Evolutionary conservation across 371 early-diverging fungal genomes (phyloP).

Genomic region (Mortierella sp.): DNA sequence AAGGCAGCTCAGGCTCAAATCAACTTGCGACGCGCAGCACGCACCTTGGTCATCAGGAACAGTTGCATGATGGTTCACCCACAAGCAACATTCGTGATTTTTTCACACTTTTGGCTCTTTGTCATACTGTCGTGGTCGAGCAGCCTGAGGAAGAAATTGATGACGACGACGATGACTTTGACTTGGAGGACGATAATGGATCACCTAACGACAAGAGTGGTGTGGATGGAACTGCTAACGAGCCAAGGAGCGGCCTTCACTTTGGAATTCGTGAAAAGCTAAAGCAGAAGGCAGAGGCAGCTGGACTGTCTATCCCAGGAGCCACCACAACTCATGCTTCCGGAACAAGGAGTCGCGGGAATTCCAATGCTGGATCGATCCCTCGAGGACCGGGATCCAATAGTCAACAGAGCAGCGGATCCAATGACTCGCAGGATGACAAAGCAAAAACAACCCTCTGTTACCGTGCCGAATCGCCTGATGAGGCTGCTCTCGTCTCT

Average conservation of each 20-base stretch:
- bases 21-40: not conserved
- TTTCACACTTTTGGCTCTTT: conserved; percentile 86
- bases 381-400: not conserved
- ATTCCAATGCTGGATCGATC: conserved; percentile 23
- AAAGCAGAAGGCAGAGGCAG: conserved; percentile 30
- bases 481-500: conserved; percentile 87
- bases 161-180: conserved; percentile 61
- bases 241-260: conserved; percentile 10
- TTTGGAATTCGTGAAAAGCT: conserved; percentile 38
- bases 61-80: conserved; percentile 41
- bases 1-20: conserved; percentile 24
- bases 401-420: conserved; percentile 1
- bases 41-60: conserved; percentile 16
- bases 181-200: conserved; percentile 31
- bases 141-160: conserved; percentile 59
- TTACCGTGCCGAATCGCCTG: conserved; percentile 84
- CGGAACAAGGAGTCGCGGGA: conserved; percentile 34
- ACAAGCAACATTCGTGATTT: conserved; percentile 76
- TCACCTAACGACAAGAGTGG: conserved; percentile 21
- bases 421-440: conserved; percentile 20
- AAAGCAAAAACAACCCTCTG: conserved; percentile 29
- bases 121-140: conserved; percentile 95
- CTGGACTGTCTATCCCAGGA: conserved; percentile 32
- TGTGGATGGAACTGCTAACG: not conserved
- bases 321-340: not conserved